A percentile compares a stretch with the other conserved stretches of the same genome.
These are phyloP conservation scores for Pseudogymnoascus sp. DNA, from an alignment of 2,329 filamentous ascomycete genomes.

Conservation along the genomic window DNA sequence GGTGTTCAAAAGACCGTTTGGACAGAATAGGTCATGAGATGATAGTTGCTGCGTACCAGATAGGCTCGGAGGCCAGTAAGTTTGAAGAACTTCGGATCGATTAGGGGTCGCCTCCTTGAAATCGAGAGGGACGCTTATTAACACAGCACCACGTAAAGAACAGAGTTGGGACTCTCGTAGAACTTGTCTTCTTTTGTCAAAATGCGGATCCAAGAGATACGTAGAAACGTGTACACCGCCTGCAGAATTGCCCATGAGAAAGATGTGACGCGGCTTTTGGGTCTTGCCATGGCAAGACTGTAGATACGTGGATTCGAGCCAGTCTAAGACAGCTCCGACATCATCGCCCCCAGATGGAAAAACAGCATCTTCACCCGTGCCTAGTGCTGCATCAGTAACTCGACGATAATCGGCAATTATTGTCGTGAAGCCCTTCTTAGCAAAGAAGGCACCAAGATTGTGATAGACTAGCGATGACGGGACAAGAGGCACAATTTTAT, in stretches of 20 bases:
- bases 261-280: slow-evolving; percentile 18
- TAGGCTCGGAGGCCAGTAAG: background rate
- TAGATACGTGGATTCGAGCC: slow-evolving; percentile 15
- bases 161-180: slow-evolving; percentile 1
- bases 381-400: slow-evolving; percentile 15
- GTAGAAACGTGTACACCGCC: slow-evolving; percentile 25
- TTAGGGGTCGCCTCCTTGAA: slow-evolving; percentile 12
- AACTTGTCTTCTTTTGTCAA: slow-evolving; percentile 16
- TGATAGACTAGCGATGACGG: slow-evolving; percentile 20
- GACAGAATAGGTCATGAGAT: background rate
- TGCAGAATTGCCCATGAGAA: slow-evolving; percentile 25
- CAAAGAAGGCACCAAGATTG: slow-evolving; percentile 25
- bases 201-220: slow-evolving; percentile 20
- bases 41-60: background rate
- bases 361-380: slow-evolving; percentile 20
- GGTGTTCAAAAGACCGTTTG: slow-evolving; percentile 11
- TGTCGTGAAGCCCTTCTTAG: slow-evolving; percentile 18
- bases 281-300: background rate
- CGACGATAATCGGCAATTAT: slow-evolving; percentile 24
- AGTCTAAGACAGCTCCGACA: slow-evolving; percentile 17
- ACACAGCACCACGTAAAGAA: slow-evolving; percentile 18
- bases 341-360: slow-evolving; percentile 23
- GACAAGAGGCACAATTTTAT: slow-evolving; percentile 17
- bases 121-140: slow-evolving; percentile 19
- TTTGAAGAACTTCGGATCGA: slow-evolving; percentile 11